These are phyloP conservation scores for Fragilaria crotonensis DNA, from an alignment of 108 stramenopile genomes.

Conservation along the genomic window DNA sequence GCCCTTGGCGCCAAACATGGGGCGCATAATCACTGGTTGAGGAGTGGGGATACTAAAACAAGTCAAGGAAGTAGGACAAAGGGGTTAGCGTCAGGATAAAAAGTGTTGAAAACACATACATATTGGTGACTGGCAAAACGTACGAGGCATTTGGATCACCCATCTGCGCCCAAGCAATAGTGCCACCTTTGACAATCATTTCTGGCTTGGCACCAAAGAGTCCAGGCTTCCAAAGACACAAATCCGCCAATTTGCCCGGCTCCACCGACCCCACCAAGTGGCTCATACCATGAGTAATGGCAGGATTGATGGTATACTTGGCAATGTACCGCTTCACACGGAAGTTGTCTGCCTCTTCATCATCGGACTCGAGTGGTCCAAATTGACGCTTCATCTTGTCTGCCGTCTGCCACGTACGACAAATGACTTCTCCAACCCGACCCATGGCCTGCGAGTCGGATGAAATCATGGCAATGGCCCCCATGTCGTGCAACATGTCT, in stretches of 20 bases:
- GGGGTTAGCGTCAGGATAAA: no score
- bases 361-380: slow-evolving; percentile 81
- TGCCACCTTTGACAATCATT: slow-evolving; percentile 95
- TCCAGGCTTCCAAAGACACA: slow-evolving; percentile 91
- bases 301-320: slow-evolving; percentile 98
- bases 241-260: slow-evolving; percentile 91
- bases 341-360: slow-evolving; percentile 76
- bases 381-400: slow-evolving; percentile 98
- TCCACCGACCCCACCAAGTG: slow-evolving; percentile 91
- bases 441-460: slow-evolving; percentile 96
- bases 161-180: slow-evolving; percentile 94
- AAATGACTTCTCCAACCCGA: slow-evolving; percentile 95
- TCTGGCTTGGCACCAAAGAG: slow-evolving; percentile 96
- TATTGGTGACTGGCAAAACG: no score
- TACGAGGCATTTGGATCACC: slow-evolving; percentile 91
- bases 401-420: slow-evolving; percentile 97
- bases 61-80: no score
- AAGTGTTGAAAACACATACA: no score
- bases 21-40: slow-evolving; percentile 94
- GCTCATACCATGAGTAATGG: slow-evolving; percentile 94
- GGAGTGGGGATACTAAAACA: slow-evolving; percentile 87
- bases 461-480: slow-evolving; percentile 93
- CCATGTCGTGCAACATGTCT: slow-evolving; percentile 96
- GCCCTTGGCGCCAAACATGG: slow-evolving; percentile 88
- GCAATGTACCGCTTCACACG: slow-evolving; percentile 93